Evolutionary conservation across 2,329 filamentous ascomycete genomes (phyloP).

Genomic region (Alternaria sp.): DNA sequence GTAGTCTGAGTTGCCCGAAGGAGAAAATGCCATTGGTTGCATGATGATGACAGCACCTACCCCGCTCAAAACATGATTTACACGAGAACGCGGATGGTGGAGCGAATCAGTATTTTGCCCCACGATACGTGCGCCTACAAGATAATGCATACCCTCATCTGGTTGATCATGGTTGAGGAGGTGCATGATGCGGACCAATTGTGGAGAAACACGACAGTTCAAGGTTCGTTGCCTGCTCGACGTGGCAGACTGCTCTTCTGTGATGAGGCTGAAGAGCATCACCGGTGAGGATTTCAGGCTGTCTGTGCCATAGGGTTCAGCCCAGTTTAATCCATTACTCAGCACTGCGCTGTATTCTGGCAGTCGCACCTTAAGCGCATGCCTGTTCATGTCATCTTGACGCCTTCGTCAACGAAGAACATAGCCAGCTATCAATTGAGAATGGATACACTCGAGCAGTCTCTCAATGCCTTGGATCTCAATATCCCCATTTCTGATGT

Average conservation of each 20-base stretch:
- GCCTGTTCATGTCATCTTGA: too few species aligned
- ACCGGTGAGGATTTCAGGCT: not conserved
- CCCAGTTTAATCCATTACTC: too few species aligned
- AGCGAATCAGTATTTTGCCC: not conserved
- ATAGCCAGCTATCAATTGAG: not conserved
- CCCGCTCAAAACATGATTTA: not conserved
- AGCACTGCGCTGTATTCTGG: not conserved
- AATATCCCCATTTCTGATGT: not conserved
- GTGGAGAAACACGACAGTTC: not conserved
- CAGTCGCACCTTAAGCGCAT: not conserved
- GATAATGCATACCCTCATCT: not conserved
- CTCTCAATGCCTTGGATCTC: slow-evolving; percentile 5
- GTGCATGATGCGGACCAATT: not conserved
- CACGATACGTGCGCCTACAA: not conserved
- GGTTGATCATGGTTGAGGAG: not conserved
- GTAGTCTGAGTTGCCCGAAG: too few species aligned
- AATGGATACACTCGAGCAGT: slow-evolving; percentile 19
- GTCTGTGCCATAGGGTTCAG: too few species aligned
- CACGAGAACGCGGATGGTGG: not conserved
- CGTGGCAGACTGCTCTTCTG: not conserved
- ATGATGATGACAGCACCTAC: not conserved
- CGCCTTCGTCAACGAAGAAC: too few species aligned
- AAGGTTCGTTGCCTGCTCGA: not conserved
- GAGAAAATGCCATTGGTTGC: too few species aligned
- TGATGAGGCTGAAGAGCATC: not conserved